Evolutionary conservation across 2,329 filamentous ascomycete genomes (phyloP), one percentile per base, ranked within the genome.

Genomic region (Ophiostoma triangulosporum): DNA sequence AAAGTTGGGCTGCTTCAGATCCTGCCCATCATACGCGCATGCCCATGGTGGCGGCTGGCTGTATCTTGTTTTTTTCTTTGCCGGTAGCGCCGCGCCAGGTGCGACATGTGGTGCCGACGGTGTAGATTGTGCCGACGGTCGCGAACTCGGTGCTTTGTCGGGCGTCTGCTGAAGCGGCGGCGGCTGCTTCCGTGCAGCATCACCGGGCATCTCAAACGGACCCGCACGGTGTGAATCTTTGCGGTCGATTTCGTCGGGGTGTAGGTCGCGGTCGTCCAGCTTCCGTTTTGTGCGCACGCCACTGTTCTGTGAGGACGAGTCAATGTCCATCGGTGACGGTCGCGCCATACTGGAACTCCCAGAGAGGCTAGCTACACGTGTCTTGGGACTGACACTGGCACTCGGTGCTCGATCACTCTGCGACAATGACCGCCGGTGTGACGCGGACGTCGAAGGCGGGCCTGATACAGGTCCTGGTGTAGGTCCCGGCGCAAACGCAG

Each of bases 381-480:
- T 88, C 68, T 88, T 89, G 29, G 88, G 87, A 64, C 86, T 91
- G 50, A 91, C 80, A 62, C 85, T 90, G 52, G 84, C 66, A 64
- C 83, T 87, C 50, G 77, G 73, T 57, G 86, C 85, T 61, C 84
- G 77, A 53, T 88, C 83, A 58, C 74, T 74, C 49, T 74, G 73
- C 43, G 76, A 75, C 55, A 74, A 70, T 43, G 74, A 73, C 63
- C 77, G 67, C 65, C 70, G 70, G 57, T 72, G 71, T 12, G 48
- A 50, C 5, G 48, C 22, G 7, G 31, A 24, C 20, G 48, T 8
- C 32, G 31, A 24, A 15, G 40, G 22, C 17, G 46, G 29, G 17
- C 46, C 26, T 48, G 45, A 31, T 20, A 26, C 26, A 31, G 26
- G 46, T 20, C 43, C 26, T 26, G 26, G n/a, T 31, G 43, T 5